Evolutionary conservation across 129 eudicot species (phyloP), one percentile per base, ranked within the genome.

Genomic region (Mikania micrantha): DNA sequence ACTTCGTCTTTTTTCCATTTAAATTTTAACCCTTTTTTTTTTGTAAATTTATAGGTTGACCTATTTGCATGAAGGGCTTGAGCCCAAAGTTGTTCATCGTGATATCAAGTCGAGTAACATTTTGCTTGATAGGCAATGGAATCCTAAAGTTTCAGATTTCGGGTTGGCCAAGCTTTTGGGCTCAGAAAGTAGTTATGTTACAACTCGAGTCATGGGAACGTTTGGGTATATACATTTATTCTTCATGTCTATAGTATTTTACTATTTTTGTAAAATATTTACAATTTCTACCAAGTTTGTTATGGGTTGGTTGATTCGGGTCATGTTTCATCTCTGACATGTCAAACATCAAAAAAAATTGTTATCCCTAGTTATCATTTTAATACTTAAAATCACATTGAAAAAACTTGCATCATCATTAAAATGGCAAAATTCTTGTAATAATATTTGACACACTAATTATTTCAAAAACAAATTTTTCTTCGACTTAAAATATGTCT

Each of bases 201-300:
- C 95, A 12, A 91, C 97, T 24, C 90, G 97, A 21, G 97, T 91
- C 59, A 91, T 91, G 97, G 97, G 97, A 44, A 91, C 97, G 10
- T 91, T 91, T 67, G 97, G 97, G 97, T 91, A 47, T 69, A 86
- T 78, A 27, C 16, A 48, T 34, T 69, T 13, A 10, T 77, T 70
- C 17, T 52, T 69, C 41, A 13, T 36, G 52, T 58, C 47, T 47
- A 21, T 58, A 13, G 39, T 7, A n/a, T n/a, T n/a, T n/a, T n/a
- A n/a, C n/a, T 41, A 12, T 28, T 22, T 10, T 12, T 21, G 6
- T 29, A 42, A 42, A 28, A 32, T 40, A n/a, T 67, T 67, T 17
- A 24, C 9, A 68, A 35, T 52, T 68, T 68, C 32, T 20, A 50
- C 62, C 24, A 4, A 22, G 28, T 69, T 24, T 35, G 22, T 24